Evolutionary conservation across 495 filamentous ascomycete species (phyloP).

Genomic region (Podospora appendiculata): DNA sequence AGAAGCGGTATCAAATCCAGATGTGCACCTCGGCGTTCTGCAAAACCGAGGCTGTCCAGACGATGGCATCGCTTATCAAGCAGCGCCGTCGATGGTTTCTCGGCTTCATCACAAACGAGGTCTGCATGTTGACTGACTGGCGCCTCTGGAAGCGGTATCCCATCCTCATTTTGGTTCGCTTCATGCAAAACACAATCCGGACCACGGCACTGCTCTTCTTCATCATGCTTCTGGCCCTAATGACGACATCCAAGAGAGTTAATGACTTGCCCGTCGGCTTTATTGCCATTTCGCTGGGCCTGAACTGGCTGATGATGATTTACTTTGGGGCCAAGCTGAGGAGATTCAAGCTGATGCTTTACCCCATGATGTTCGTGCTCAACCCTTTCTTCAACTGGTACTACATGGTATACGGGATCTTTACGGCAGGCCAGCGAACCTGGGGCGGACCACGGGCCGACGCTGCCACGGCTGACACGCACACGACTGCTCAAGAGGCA

Average conservation of each 20-base stretch:
- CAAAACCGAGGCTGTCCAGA: slow-evolving; percentile 96
- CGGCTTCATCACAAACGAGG: slow-evolving; percentile 96
- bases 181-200: slow-evolving; percentile 95
- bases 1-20: slow-evolving; percentile 89
- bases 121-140: slow-evolving; percentile 94
- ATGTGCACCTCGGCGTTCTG: slow-evolving; percentile 97
- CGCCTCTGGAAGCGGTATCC: slow-evolving; percentile 90
- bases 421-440: slow-evolving; percentile 90
- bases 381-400: slow-evolving; percentile 99
- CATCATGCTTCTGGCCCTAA: slow-evolving; percentile 82
- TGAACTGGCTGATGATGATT: slow-evolving; percentile 95
- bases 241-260: slow-evolving; percentile 74
- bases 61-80: slow-evolving; percentile 78
- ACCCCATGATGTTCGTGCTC: slow-evolving; percentile 90
- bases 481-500: slow-evolving; percentile 75
- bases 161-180: slow-evolving; percentile 77
- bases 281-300: slow-evolving; percentile 86
- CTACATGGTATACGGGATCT: slow-evolving; percentile 85
- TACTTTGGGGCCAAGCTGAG: slow-evolving; percentile 86
- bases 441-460: slow-evolving; percentile 96
- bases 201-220: slow-evolving; percentile 95
- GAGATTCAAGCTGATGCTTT: slow-evolving; percentile 88
- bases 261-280: slow-evolving; percentile 83
- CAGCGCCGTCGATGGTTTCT: slow-evolving; percentile 96
- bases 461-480: slow-evolving; percentile 71